These are phyloP conservation scores for Vigna unguiculata DNA, from an alignment of 306 rosid genomes.

Conservation along the genomic window DNA sequence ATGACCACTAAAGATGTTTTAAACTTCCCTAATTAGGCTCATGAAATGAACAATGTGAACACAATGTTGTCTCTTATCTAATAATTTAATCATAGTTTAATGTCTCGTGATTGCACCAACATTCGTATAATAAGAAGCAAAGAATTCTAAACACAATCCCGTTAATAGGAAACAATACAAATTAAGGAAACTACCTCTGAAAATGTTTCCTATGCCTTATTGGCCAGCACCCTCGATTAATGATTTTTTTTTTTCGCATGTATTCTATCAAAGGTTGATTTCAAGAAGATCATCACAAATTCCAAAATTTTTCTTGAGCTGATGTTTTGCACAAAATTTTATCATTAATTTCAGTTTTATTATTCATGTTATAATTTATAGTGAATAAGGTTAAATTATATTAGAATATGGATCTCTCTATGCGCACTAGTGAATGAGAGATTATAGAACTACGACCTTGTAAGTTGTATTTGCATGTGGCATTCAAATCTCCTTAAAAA, in stretches of 20 bases:
- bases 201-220: background rate
- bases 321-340: background rate
- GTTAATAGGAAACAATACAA: background rate
- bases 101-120: background rate
- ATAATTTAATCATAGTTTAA: background rate
- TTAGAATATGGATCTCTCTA: no score
- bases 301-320: background rate
- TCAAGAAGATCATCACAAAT: background rate
- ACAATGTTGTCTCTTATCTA: no score
- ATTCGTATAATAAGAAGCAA: background rate
- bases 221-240: background rate
- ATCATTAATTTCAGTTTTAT: background rate
- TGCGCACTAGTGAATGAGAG: no score
- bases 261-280: background rate
- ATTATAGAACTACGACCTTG: no score
- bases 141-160: background rate
- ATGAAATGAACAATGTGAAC: no score
- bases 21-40: no score
- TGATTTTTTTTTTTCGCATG: background rate
- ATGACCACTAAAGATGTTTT: background rate
- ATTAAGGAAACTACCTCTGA: background rate
- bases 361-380: background rate
- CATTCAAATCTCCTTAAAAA: background rate
- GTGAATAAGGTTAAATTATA: background rate
- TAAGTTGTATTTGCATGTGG: no score